A percentile compares a stretch with the other conserved stretches of the same genome.
Evolutionary conservation across 2,329 filamentous ascomycete species (phyloP).

Genomic region (Gaeumannomyces sp.): DNA sequence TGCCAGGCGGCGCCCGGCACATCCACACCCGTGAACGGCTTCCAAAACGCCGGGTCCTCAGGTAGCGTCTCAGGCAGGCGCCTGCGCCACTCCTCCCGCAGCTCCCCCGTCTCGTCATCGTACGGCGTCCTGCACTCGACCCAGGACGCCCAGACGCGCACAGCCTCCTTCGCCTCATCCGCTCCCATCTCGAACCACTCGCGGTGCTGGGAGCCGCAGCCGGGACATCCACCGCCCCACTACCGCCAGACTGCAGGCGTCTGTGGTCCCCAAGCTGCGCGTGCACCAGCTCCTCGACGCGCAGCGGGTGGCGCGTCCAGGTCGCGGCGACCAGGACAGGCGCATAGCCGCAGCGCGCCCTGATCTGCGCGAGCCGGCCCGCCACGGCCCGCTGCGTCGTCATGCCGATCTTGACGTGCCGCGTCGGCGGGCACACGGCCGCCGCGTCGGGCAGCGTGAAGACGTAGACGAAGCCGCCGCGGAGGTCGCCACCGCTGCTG

Average conservation of each 20-base stretch:
- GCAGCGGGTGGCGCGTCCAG: slow-evolving; percentile 4
- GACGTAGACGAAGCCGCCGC: slow-evolving; percentile 6
- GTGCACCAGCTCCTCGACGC: slow-evolving; percentile 7
- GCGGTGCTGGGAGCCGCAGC: slow-evolving; percentile 6
- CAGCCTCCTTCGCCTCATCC: slow-evolving; percentile 1
- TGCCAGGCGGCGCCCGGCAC: not conserved
- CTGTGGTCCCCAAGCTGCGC: not conserved
- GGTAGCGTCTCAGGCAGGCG: not conserved
- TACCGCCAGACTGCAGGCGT: not conserved
- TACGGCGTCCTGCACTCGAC: not conserved
- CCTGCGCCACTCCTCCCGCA: slow-evolving; percentile 4
- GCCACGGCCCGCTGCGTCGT: slow-evolving; percentile 4
- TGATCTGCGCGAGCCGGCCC: not conserved
- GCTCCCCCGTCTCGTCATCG: not conserved
- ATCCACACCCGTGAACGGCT: not conserved
- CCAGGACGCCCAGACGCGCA: slow-evolving; percentile 5
- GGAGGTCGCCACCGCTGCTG: not conserved
- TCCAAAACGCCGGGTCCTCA: not conserved
- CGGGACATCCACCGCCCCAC: slow-evolving; percentile 2
- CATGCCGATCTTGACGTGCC: slow-evolving; percentile 10
- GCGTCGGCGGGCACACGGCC: slow-evolving; percentile 5
- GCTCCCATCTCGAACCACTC: slow-evolving; percentile 7
- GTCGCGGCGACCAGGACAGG: not conserved
- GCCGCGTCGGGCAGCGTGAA: not conserved
- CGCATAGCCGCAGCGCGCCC: not conserved